These are phyloP conservation scores for Juglanconis juglandina DNA, from an alignment of 2,329 filamentous ascomycete genomes.

Conservation along the genomic window DNA sequence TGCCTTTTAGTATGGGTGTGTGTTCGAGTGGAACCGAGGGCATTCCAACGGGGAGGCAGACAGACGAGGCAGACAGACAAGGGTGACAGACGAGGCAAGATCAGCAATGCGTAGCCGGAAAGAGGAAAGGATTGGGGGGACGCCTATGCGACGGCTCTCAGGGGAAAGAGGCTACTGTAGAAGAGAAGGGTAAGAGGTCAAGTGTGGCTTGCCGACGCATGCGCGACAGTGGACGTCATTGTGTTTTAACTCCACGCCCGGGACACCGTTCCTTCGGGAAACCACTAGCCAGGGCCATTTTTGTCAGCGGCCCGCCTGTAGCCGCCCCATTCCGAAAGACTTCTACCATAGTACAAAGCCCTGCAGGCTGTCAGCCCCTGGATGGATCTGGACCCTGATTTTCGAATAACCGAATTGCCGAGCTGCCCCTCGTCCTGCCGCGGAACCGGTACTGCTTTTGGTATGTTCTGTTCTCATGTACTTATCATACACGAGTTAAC, in stretches of 20 bases:
- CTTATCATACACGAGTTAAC: not conserved
- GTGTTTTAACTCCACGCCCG: conserved; percentile 1
- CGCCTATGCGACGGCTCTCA: not conserved
- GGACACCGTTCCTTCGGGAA: not conserved
- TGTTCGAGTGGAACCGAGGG: too few species aligned
- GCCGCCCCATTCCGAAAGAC: not conserved
- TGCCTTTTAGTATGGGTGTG: too few species aligned
- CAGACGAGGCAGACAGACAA: not conserved
- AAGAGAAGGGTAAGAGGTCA: not conserved
- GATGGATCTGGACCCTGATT: not conserved
- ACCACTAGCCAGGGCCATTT: conserved; percentile 9
- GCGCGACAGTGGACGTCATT: conserved; percentile 13
- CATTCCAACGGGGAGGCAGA: not conserved
- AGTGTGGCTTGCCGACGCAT: not conserved
- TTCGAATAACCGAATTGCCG: conserved; percentile 6
- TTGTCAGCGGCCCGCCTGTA: conserved; percentile 12
- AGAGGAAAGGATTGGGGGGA: conserved; percentile 5
- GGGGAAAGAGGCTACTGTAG: not conserved
- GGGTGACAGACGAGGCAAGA: not conserved
- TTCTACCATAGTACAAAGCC: not conserved
- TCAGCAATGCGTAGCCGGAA: not conserved
- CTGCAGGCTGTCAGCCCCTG: not conserved
- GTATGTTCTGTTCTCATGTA: not conserved
- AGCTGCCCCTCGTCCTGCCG: not conserved
- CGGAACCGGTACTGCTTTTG: not conserved